These are phyloP conservation scores for Sparassis latifolia DNA, from an alignment of 1,284 basidiomycete species.

Conservation along the genomic window DNA sequence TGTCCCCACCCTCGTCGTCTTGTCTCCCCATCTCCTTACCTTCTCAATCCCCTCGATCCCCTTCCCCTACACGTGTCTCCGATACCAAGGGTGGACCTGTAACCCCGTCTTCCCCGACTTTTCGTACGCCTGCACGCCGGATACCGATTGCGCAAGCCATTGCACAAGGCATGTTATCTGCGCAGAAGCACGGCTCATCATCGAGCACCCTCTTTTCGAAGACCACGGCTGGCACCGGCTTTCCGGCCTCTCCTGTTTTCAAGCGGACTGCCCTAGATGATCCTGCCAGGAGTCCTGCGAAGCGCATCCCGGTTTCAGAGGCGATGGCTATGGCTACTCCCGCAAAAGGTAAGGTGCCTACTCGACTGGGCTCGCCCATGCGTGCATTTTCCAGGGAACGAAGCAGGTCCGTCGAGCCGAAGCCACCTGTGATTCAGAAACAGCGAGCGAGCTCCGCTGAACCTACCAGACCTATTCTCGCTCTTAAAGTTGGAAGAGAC, in stretches of 20 bases:
- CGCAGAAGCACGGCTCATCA: conserved; percentile 28
- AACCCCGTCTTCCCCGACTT: conserved; percentile 18
- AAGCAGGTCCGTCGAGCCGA: conserved; percentile 31
- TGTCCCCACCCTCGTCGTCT: not conserved
- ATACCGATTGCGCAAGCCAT: conserved; percentile 48
- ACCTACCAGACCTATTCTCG: conserved; percentile 4
- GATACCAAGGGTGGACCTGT: too few species aligned
- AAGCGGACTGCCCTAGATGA: conserved; percentile 27
- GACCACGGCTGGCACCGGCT: conserved; percentile 1
- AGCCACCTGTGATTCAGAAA: conserved; percentile 17
- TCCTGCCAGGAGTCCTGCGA: conserved; percentile 48
- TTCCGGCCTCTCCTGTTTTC: conserved; percentile 26
- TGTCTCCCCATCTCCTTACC: not conserved
- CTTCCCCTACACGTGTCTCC: too few species aligned
- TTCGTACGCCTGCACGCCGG: conserved; percentile 43
- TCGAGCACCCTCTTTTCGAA: not conserved
- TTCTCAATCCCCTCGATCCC: not conserved
- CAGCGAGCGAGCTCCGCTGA: conserved; percentile 25
- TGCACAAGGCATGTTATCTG: conserved; percentile 41
- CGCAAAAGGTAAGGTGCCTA: conserved; percentile 12
- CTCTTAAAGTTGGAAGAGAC: not conserved
- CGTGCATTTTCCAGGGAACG: conserved; percentile 17
- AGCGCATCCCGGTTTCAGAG: conserved; percentile 40
- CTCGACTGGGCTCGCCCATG: conserved; percentile 10
- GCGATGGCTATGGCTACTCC: conserved; percentile 13